Percentiles rank a stretch among this genome's conserved stretches.
These are phyloP conservation scores for Penicillium sp. DNA, from an alignment of 2,329 filamentous ascomycete species.

Conservation along the genomic window DNA sequence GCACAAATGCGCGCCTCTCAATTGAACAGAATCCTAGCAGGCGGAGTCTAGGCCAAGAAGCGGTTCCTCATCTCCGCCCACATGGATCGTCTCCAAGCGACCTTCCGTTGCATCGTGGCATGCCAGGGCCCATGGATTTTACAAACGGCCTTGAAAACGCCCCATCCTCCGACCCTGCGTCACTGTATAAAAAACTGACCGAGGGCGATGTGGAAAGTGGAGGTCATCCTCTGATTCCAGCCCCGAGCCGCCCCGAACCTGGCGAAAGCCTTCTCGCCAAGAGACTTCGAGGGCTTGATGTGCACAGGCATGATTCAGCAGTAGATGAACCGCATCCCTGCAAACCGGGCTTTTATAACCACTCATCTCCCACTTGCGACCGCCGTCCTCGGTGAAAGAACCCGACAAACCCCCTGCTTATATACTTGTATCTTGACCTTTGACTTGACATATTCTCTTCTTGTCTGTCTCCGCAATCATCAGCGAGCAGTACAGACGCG, in stretches of 20 bases:
- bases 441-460: neutral
- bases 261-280: conserved; percentile 69
- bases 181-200: conserved; percentile 64
- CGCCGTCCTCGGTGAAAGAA: neutral
- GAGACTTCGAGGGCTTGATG: conserved; percentile 63
- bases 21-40: conserved; percentile 61
- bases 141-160: conserved; percentile 22
- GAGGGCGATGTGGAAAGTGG: conserved; percentile 66
- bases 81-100: conserved; percentile 15
- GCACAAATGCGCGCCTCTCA: conserved; percentile 52
- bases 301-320: conserved; percentile 34
- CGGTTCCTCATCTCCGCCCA: conserved; percentile 9
- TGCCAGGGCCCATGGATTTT: conserved; percentile 8
- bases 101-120: conserved; percentile 12
- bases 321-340: conserved; percentile 11
- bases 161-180: conserved; percentile 33
- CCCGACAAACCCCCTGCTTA: neutral
- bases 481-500: neutral
- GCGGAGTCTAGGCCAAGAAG: conserved; percentile 54
- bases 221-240: conserved; percentile 51
- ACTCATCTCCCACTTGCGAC: neutral
- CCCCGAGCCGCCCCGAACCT: conserved; percentile 44
- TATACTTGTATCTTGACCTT: neutral
- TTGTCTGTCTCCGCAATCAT: neutral
- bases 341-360: neutral